Evolutionary conservation across 2,329 filamentous ascomycete genomes (phyloP).

Genomic region (Hyphodiscus sp.): DNA sequence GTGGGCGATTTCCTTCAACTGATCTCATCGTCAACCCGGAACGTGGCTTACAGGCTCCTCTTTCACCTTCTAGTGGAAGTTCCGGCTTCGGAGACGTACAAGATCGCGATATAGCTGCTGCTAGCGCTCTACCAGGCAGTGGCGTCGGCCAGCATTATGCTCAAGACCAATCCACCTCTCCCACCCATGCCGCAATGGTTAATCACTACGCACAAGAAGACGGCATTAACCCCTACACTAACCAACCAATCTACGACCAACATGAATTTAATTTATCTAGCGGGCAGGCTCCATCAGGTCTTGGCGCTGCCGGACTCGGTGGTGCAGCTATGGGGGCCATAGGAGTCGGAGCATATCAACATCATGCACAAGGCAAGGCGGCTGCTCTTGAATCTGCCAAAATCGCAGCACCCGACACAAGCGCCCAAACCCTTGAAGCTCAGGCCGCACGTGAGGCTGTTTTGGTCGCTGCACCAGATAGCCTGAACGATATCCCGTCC

Average conservation of each 20-base stretch:
- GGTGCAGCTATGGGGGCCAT: constrained; percentile 16
- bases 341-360: constrained; percentile 14
- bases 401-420: constrained; percentile 23
- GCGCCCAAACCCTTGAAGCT: constrained; percentile 9
- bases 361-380: not conserved
- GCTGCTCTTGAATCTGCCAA: constrained; percentile 17
- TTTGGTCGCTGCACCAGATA: constrained; percentile 11
- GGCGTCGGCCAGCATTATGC: constrained; percentile 22
- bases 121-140: constrained; percentile 28
- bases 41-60: constrained; percentile 72
- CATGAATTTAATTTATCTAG: constrained; percentile 2
- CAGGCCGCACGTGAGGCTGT: constrained; percentile 15
- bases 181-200: constrained; percentile 44
- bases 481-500: not conserved
- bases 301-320: constrained; percentile 17
- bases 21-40: constrained; percentile 76
- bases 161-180: constrained; percentile 35
- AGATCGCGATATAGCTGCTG: constrained; percentile 54
- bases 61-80: constrained; percentile 76
- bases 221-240: constrained; percentile 51
- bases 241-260: constrained; percentile 22
- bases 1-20: constrained; percentile 88
- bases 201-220: constrained; percentile 46
- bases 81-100: constrained; percentile 47
- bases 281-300: constrained; percentile 4